Conservation (phyloP, 108 stramenopile species). For the Nitzschia putrida region DNA sequence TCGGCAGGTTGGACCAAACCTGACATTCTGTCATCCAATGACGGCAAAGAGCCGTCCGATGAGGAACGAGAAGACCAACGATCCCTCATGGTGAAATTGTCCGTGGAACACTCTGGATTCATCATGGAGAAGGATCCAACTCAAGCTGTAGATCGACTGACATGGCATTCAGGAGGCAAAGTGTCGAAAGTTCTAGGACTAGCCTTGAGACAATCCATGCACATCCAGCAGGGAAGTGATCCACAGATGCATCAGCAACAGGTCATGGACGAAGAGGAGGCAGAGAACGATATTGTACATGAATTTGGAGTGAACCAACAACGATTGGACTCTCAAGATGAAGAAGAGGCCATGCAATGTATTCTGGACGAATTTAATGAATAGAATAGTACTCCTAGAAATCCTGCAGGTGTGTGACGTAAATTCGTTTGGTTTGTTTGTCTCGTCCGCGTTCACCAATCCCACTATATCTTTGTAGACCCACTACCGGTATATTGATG, state of each 20-base stretch:
- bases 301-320: slow-evolving; percentile 6
- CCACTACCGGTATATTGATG: no score
- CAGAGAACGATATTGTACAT: background rate
- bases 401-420: no score
- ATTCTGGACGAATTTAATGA: slow-evolving; percentile 9
- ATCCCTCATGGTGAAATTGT: slow-evolving; percentile 53
- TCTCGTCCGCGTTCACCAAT: no score
- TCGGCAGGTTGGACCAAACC: background rate
- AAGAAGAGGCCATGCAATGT: slow-evolving; percentile 6
- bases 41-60: background rate
- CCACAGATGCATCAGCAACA: background rate
- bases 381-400: no score
- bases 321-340: background rate
- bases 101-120: slow-evolving; percentile 82
- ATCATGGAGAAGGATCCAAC: slow-evolving; percentile 60
- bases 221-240: background rate
- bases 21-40: background rate
- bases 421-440: no score
- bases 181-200: slow-evolving; percentile 58
- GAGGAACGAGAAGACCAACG: background rate
- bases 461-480: no score
- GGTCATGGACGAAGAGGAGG: slow-evolving; percentile 3
- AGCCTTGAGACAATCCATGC: slow-evolving; percentile 37
- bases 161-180: slow-evolving; percentile 72
- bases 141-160: slow-evolving; percentile 43